These are phyloP conservation scores for Brassica carinata DNA, from an alignment of 345 rosid genomes.

Conservation along the genomic window DNA sequence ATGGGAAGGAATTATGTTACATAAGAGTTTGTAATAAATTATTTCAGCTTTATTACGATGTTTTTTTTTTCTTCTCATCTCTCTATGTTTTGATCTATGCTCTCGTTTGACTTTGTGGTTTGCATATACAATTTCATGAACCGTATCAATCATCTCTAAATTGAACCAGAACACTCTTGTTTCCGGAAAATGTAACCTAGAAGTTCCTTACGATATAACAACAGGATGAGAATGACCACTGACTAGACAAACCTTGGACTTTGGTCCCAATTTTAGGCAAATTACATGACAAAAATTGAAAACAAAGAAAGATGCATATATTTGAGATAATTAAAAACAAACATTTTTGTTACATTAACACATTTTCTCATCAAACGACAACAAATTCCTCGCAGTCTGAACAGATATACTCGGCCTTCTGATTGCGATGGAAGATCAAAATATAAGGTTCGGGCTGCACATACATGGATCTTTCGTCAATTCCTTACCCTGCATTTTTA, in stretches of 20 bases:
- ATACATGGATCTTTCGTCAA: background rate
- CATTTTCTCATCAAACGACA: constrained; percentile 13
- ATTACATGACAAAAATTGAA: constrained; percentile 6
- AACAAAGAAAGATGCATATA: background rate
- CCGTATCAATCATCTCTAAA: background rate
- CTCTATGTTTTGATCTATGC: background rate
- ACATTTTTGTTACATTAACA: constrained; percentile 25
- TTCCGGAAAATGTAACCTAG: background rate
- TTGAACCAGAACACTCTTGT: background rate
- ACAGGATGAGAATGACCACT: background rate
- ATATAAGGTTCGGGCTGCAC: background rate
- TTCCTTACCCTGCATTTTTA: constrained; percentile 27
- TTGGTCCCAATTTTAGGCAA: constrained; percentile 14
- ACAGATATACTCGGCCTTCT: background rate
- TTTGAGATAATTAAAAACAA: background rate
- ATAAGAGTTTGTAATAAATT: constrained; percentile 24
- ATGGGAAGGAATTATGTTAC: constrained; percentile 6
- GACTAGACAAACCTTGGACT: background rate
- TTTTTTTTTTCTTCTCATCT: background rate
- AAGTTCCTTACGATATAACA: constrained; percentile 1
- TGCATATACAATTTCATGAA: background rate
- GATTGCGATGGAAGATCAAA: background rate
- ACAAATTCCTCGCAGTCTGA: background rate
- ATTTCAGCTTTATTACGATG: background rate
- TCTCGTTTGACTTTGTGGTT: constrained; percentile 1